phyloP scores from a whole-genome alignment of 2,329 filamentous ascomycete genomes.

The Zymoseptoria ardabiliae region DNA sequence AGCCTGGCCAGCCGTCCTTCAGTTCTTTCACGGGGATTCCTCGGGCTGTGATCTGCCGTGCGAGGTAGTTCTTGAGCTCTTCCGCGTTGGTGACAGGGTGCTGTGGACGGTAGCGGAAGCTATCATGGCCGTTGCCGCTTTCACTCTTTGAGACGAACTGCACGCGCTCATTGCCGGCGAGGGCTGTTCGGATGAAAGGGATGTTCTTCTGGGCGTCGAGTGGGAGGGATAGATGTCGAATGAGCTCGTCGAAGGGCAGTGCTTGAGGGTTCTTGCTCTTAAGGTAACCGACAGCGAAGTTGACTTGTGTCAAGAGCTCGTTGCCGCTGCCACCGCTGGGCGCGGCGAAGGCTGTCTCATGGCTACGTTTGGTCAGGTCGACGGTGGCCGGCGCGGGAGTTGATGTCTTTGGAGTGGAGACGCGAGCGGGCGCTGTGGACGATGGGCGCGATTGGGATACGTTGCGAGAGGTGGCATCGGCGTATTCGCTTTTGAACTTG shows the following conservation, averaged over 20 bases:
- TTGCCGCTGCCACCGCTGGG: conserved; percentile 48
- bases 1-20: conserved; percentile 91
- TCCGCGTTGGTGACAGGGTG: conserved; percentile 74
- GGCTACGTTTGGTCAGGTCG: conserved; percentile 51
- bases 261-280: conserved; percentile 57
- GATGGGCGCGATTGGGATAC: conserved; percentile 20
- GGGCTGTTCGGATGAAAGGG: conserved; percentile 57
- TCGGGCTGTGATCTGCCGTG: conserved; percentile 70
- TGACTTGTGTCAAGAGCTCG: conserved; percentile 79
- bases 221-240: conserved; percentile 69
- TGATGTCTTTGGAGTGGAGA: conserved; percentile 19
- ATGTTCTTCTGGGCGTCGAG: conserved; percentile 40
- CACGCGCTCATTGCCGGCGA: conserved; percentile 60
- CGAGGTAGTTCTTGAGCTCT: conserved; percentile 72
- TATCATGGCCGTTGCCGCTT: conserved; percentile 46
- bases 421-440: conserved; percentile 16
- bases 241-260: conserved; percentile 66
- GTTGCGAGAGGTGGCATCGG: conserved; percentile 26
- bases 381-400: conserved; percentile 48
- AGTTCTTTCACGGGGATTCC: conserved; percentile 82
- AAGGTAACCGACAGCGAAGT: conserved; percentile 79
- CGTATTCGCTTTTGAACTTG: conserved; percentile 25
- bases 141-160: conserved; percentile 42
- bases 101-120: conserved; percentile 75
- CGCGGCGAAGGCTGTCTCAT: conserved; percentile 19